Evolutionary conservation across 805 yeast species (phyloP), one percentile per base, ranked within the genome.

Genomic region (Pichia phayaonensis): DNA sequence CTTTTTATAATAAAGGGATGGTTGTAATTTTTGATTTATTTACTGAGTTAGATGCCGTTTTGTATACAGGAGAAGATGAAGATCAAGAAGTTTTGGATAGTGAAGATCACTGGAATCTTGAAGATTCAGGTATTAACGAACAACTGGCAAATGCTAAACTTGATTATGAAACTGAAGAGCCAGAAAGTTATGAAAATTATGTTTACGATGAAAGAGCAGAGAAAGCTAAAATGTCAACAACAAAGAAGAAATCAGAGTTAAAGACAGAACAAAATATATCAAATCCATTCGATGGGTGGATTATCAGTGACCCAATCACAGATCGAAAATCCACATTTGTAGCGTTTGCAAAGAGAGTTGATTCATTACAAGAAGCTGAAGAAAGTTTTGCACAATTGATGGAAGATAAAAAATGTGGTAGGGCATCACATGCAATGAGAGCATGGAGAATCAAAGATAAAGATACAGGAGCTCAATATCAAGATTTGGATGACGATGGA

Each of bases 401-500:
- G 47, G 68, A 74, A 20, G 96, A 90, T 60, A 75, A 79, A 38
- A 84, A 80, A 63, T 73, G 94, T 16, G 65, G 81, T 8, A 74
- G 76, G 54, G 83, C 97, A 0, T 64, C 76, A 1, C 98, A 92
- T 66, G 83, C 84, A 54, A 94, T 94, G 83, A 77, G 81, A 16
- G 94, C 96, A 0, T 90, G 92, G 84, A 71, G 98, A 55, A 84
- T 94, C 3, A 73, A 73, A 50, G 64, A 74, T n/a, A 65, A 62
- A 0, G 68, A 61, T 1, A 71, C 73, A 20, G 87, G 83, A 0
- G 76, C 80, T 0, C 72, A 76, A 38, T 76, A 74, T 45, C 94
- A 87, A 59, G 97, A 94, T 59, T 90, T 87, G 59, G 97, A 94
- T 61, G 98, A 94, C 64, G 99, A 92, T 62, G 99, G 99, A 3